Evolutionary conservation across 2,329 filamentous ascomycete genomes (phyloP), one percentile per base, ranked within the genome.

Genomic region (Xylaria hypoxylon): DNA sequence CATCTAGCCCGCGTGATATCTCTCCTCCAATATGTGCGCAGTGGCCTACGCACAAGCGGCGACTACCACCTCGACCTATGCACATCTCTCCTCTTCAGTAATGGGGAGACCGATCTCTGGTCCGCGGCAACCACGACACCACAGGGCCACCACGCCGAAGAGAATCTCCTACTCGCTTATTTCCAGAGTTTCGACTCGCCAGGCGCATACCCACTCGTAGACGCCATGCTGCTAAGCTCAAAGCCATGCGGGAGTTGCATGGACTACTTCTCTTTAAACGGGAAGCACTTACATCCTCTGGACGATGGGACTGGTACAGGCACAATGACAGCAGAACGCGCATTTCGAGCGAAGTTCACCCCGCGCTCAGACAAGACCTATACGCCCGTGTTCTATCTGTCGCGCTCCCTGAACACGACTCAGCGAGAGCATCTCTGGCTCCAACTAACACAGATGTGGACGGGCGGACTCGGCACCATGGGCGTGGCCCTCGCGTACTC

Each of bases 341-440:
- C 71, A 0, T 76, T 77, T 68, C 70, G 73, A 5, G 75, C 75
- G 33, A 76, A 76, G 55, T 77, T 76, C 67, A 76, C 74, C 4
- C 72, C 75, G 5, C 71, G 75, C 11, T 72, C 71, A 8, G 75
- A 77, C 69, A 71, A 73, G 40, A 62, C 62, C 5, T 75, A 75
- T 61, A 76, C 75, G 10, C 75, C 75, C 28, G 71, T 76, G 1
- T 77, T 77, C 68, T 75, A 77, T 45, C 67, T 77, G 1, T 55
- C 73, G 26, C 71, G 72, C 3, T 65, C 66, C 8, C 71, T 76
- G 6, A 73, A 73, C 47, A 35, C 68, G 1, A 58, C 66, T 6
- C 65, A 70, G 53, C 62, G 71, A 1, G 60, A 55, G 10, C 62
- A 59, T 2, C 61, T 74, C 47, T 77, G 75, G 75, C 33, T 69